phyloP scores from a whole-genome alignment of 148 eudicot species.

The Camellia sinensis region DNA sequence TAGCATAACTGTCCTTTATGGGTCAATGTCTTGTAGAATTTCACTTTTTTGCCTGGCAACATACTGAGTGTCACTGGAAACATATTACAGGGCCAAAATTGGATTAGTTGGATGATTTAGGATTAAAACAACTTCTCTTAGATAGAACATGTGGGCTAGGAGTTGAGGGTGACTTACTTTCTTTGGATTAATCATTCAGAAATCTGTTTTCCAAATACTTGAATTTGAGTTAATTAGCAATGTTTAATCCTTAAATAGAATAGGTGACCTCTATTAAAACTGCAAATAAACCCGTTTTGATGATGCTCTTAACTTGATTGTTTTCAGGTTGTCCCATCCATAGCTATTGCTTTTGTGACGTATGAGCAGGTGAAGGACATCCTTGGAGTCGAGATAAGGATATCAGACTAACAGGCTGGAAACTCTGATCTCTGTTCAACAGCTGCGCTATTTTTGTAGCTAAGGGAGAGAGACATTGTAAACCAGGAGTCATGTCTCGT shows the following conservation, averaged over 20 bases:
- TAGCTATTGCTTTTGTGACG: constrained; percentile 81
- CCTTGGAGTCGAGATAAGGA: constrained; percentile 84
- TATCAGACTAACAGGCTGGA: constrained; percentile 52
- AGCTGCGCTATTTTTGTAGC: constrained; percentile 15
- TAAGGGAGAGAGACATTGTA: constrained; percentile 19
- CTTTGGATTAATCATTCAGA: neutral
- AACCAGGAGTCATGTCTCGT: constrained; percentile 19
- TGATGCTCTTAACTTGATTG: neutral
- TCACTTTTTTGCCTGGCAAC: neutral
- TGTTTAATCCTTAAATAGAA: neutral
- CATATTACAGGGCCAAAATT: neutral
- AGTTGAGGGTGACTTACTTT: neutral
- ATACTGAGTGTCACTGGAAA: neutral
- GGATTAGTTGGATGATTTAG: no score
- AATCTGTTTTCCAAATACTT: neutral
- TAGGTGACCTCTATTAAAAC: constrained; percentile 9
- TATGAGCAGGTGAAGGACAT: constrained; percentile 80
- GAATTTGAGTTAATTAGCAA: neutral
- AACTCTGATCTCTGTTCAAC: neutral
- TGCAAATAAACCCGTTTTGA: constrained; percentile 18
- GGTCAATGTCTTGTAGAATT: neutral
- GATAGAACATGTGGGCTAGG: neutral
- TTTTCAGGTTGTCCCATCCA: constrained; percentile 83
- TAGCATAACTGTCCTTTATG: neutral
- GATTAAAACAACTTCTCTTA: neutral